Base-by-base conservation (phyloP, 1,284 basidiomycete genomes). In the Ceratobasidium theobromae region DNA sequence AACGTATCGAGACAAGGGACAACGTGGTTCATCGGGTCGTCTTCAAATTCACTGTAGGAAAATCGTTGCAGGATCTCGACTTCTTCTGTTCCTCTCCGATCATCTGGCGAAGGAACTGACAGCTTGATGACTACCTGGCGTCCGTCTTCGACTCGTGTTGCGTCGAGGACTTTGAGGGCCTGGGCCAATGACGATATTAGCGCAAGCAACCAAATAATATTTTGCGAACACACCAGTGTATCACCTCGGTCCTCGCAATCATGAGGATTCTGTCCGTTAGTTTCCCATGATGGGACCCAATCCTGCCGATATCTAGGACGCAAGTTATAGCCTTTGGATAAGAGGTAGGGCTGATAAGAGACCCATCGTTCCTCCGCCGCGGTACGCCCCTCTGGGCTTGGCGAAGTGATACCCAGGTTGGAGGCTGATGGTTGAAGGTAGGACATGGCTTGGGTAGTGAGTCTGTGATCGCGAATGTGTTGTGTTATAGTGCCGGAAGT, bases 311-410 rank as follows among this genome's bases (percentile, higher is more conserved):
- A 64, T 9, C 58, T 40, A 9, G 58, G 58, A 35, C 58, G 58
- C 9, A 64, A 38, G 2, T 64, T 4, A 16, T 64, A 64, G 1
- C 58, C 58, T 28, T 52, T 64, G 23, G 58, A 64, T 27, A 64
- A 30, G 11, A 64, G 49, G 48, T 64, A 64, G 9, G 58, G 58
- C 35, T 64, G 48, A 32, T 64, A 64, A 21, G 58, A 64, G 12
- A 51, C 57, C 57, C 57, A 62, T 27, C 57, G 45, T 18, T 49
- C 46, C 33, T 62, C 57, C 11, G 57, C 57, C 32, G n/a, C 14
- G 12, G 57, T 62, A 41, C 57, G 57, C 33, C 51, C 32, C 21
- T 62, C 45, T 16, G 57, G 57, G 25, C 57, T 46, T 25, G 57
- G 38, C 9, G 43, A 45, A 14, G 18, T 62, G 57, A 62, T 49